phyloP scores from a whole-genome alignment of 2,329 filamentous ascomycete species.

The Fusarium sp. region DNA sequence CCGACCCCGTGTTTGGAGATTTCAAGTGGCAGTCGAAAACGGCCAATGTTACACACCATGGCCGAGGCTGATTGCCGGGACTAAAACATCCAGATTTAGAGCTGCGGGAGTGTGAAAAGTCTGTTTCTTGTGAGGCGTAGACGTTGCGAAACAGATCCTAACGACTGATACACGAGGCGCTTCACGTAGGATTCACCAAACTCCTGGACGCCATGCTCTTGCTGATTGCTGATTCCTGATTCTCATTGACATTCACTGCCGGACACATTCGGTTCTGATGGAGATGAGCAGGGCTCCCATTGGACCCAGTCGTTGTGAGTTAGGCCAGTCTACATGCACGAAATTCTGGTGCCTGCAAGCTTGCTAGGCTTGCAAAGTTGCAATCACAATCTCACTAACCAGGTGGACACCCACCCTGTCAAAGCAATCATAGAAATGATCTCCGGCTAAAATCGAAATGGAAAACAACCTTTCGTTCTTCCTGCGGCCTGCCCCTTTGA shows the following conservation, averaged over 20 bases:
- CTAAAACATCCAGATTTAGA: conserved; percentile 8
- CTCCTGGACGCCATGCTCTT: conserved; percentile 4
- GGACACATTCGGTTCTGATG: conserved; percentile 16
- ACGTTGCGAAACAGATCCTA: conserved; percentile 13
- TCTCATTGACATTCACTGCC: conserved; percentile 12
- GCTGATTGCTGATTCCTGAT: conserved; percentile 6
- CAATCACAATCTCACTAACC: conserved; percentile 15
- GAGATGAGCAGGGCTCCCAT: conserved; percentile 16
- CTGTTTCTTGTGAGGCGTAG: conserved; percentile 19
- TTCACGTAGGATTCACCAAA: conserved; percentile 11
- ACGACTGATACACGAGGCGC: conserved; percentile 39
- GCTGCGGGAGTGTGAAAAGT: neutral
- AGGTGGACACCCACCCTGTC: conserved; percentile 22
- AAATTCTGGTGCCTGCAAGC: conserved; percentile 33
- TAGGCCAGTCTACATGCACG: conserved; percentile 26
- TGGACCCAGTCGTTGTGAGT: conserved; percentile 12
- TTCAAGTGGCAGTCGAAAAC: conserved; percentile 25
- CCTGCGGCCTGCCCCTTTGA: conserved; percentile 40
- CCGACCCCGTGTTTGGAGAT: conserved; percentile 38
- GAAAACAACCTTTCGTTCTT: conserved; percentile 22
- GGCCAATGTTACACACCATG: conserved; percentile 29
- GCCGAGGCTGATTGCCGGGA: conserved; percentile 1
- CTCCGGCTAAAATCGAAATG: conserved; percentile 28
- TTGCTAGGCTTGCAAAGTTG: neutral
- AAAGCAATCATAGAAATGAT: conserved; percentile 29